A percentile compares a stretch with the other conserved stretches of the same genome.
These are phyloP conservation scores for Byssochlamys sp. DNA, from an alignment of 2,329 filamentous ascomycete genomes.

Conservation along the genomic window DNA sequence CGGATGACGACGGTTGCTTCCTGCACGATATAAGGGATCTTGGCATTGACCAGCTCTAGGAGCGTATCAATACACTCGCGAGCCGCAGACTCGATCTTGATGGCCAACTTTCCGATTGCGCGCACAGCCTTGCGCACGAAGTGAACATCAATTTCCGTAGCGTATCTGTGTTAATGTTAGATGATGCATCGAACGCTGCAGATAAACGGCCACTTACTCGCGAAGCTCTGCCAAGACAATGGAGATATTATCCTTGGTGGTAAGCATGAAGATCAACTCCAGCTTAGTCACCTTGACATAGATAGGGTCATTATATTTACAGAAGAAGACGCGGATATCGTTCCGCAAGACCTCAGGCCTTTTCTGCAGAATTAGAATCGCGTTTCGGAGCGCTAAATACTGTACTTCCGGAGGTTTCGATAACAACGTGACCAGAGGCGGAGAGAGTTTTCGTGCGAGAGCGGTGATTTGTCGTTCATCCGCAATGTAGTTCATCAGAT, in stretches of 20 bases:
- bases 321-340: constrained; percentile 97
- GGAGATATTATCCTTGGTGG: constrained; percentile 87
- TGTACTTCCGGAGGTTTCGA: constrained; percentile 98
- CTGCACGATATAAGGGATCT: constrained; percentile 96
- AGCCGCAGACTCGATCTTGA: constrained; percentile 95
- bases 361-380: constrained; percentile 82
- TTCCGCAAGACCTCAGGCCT: constrained; percentile 87
- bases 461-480: constrained; percentile 80
- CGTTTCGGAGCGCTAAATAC: constrained; percentile 87
- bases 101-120: constrained; percentile 93
- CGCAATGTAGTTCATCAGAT: constrained; percentile 96
- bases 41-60: constrained; percentile 89
- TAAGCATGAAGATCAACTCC: constrained; percentile 97
- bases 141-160: constrained; percentile 96
- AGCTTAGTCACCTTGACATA: constrained; percentile 99
- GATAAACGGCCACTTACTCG: constrained; percentile 49
- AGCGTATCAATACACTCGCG: constrained; percentile 84
- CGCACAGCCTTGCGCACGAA: constrained; percentile 96
- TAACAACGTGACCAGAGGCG: constrained; percentile 83
- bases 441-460: constrained; percentile 84
- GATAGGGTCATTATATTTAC: constrained; percentile 99
- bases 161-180: constrained; percentile 46
- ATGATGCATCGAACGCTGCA: background rate
- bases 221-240: constrained; percentile 87
- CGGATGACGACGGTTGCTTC: constrained; percentile 97